Evolutionary conservation across 1,284 basidiomycete species (phyloP), one percentile per base, ranked within the genome.

Genomic region (Anthracocystis setariae): DNA sequence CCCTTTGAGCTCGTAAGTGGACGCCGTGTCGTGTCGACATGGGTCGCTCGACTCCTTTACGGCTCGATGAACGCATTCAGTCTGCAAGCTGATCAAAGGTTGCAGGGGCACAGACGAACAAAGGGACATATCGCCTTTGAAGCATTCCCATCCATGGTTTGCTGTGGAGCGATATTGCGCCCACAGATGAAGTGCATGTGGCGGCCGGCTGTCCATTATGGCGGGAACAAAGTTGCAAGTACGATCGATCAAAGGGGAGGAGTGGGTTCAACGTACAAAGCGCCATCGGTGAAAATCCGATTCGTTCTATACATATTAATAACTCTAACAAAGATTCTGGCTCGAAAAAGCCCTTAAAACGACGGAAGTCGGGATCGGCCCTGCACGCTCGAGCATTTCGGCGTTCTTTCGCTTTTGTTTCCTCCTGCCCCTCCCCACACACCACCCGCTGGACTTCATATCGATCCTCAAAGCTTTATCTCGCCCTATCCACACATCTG

Each of bases 201-300:
- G 51, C 12, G 29, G 29, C 12, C 29, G 29, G 29, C 43, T 54
- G 37, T 54, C 52, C 25, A 23, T 29, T 20, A 54, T 17, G 35
- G 52, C 52, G 32, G 21, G 42, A 33, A n/a, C 45, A 37, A 54
- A 21, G 33, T 21, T 37, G 13, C 2, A 15, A 13, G 39, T 20
- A 25, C 13, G 25, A 50, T 32, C 25, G 23, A 12, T 40, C 10
- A 25, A 50, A 8, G 8, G 8, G 12, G n/a, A 29, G 7, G 29
- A n/a, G 29, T 29, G 29, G 29, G 29, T 12, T 29, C 29, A 29
- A 29, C 7, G 29, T 12, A 29, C 29, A 29, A 29, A 29, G 29
- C 29, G 5, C 12, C 29, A 12, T 5, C 7, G 7, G 29, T 7
- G 12, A 29, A 29, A 29, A 7, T 29, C 29, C 7, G 7, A 29